Evolutionary conservation across 768 basidiomycete species (phyloP), one percentile per base, ranked within the genome.

Genomic region (Phaffia australis): DNA sequence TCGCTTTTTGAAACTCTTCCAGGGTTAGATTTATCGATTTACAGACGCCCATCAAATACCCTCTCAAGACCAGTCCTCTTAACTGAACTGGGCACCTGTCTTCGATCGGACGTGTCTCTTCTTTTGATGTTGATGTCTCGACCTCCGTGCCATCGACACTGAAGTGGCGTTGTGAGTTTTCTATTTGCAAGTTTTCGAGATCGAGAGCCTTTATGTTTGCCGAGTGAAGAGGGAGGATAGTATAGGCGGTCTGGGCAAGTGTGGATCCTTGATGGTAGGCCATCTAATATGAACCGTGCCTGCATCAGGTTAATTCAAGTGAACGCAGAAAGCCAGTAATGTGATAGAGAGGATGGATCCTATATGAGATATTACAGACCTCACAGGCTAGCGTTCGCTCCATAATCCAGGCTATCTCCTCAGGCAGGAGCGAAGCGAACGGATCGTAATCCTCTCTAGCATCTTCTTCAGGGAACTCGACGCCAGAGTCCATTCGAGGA

Each of bases 351-450:
- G 21, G 4, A 59, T 15, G 47, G 27, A 25, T 29, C 1, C 30
- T 25, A 21, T 51, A 23, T 55, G 54, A 47, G 23, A 49, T 16
- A 0, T 27, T 18, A 65, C 75, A 54, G 42, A 79, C 91, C 83
- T 97, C 92, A 71, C 83, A 85, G 42, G 86, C 81, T 71, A 88
- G 78, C 19, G 85, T 78, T 70, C 83, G 80, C 74, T 94, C 93
- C 68, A 94, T 78, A 25, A 92, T 85, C 86, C 88, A 92, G 74
- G 89, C 92, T 27, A 93, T 74, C 74, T 94, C 89, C 71, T 88
- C 82, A 0, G 89, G 85, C 2, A 86, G 77, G 57, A 92, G 77
- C 2, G 81, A 82, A 7, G 78, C 72, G 51, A 83, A 76, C 3
- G 87, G 84, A 71, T 90, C 78, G 71, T 92, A 92, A 71, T 48